Evolutionary conservation across 495 filamentous ascomycete species (phyloP), one percentile per base, ranked within the genome.

Genomic region (Aspergillus nanangensis): DNA sequence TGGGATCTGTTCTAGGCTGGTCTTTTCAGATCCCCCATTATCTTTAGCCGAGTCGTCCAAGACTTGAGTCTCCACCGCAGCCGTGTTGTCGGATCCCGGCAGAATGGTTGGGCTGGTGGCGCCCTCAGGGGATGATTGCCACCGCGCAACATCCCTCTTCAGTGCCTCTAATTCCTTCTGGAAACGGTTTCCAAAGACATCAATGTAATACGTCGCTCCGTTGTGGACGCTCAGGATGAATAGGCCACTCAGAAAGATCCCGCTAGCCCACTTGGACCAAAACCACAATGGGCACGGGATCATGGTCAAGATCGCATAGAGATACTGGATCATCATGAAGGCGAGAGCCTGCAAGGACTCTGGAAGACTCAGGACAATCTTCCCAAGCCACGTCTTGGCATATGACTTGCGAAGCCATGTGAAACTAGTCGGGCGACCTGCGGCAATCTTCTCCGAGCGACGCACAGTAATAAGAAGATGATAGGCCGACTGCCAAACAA

Each of bases 251-350:
- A 98, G 71, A 69, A 95, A 96, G 0, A 61, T 46, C 2, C 82
- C 84, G 34, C 87, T 92, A 1, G 84, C 79, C 79, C 83, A 90
- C 15, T 84, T 80, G 58, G 82, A 90, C 76, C 88, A 93, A 66
- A 98, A 95, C 92, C 92, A 98, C 29, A 98, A 55, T 1, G 93
- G 87, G 54, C 88, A 96, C 0, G 93, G 94, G 13, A 95, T 68
- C 86, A 97, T 98, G 9, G 92, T 97, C 18, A 88, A 63, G 3
- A 94, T 73, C 8, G 94, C 94, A 54, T 96, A 98, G 0, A 63
- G 32, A 61, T 97, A 98, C 64, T 98, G 93, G 48, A 96, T 95
- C 36, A 88, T 44, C 93, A 98, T 98, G 66, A 96, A 98, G 4
- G 88, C 87, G 2, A 84, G 71, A 58, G 96, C 91, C 58, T 98